These are phyloP conservation scores for Chlamydomonas reinhardtii DNA, from an alignment of 163 green algal species.

Conservation along the genomic window DNA sequence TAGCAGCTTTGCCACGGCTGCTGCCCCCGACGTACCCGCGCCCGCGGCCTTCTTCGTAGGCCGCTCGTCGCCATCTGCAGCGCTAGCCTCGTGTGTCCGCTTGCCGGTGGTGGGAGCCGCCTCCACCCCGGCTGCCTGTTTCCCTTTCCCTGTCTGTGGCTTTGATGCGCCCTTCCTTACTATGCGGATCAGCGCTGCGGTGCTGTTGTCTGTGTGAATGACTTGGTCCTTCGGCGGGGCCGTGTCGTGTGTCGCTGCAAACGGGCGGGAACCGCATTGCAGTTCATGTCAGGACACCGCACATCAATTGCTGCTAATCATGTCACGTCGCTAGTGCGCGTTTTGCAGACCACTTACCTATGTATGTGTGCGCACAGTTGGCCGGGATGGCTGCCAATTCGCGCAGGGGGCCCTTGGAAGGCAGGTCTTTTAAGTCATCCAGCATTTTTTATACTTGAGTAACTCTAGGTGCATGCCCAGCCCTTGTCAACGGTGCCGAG, in stretches of 20 bases:
- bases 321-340: too few species aligned
- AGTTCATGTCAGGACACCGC: too few species aligned
- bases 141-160: not conserved
- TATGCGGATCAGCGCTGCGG: conserved; percentile 11
- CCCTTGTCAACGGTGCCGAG: too few species aligned
- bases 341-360: too few species aligned
- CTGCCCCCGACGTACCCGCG: too few species aligned
- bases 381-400: too few species aligned
- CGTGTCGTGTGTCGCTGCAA: conserved; percentile 6
- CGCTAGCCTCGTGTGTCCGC: not conserved
- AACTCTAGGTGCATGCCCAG: not conserved
- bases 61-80: not conserved
- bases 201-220: conserved; percentile 29
- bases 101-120: not conserved
- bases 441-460: not conserved
- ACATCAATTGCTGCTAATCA: too few species aligned
- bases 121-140: not conserved
- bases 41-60: conserved; percentile 4
- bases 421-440: conserved; percentile 15
- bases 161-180: not conserved
- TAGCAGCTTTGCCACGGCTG: too few species aligned
- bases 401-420: too few species aligned
- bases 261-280: not conserved
- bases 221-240: conserved; percentile 12
- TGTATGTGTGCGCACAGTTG: too few species aligned